Evolutionary conservation across 2,329 filamentous ascomycete species (phyloP), one percentile per base, ranked within the genome.

Genomic region (Xylariaceae sp.): DNA sequence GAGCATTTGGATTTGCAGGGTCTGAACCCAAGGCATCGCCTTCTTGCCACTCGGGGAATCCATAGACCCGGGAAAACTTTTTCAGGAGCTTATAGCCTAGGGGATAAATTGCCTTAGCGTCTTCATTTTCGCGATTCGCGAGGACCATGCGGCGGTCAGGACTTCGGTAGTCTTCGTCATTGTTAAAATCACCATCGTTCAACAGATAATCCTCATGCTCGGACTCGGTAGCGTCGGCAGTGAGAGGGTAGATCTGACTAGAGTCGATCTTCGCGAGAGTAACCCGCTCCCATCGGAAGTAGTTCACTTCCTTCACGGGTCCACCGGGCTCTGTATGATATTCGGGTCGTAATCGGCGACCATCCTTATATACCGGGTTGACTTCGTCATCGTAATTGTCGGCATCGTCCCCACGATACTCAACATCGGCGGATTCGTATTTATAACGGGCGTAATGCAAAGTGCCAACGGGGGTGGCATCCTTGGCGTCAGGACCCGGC

Each of bases 401-500:
- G 37, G 37, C 52, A 8, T 3, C 18, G 4, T 44, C 58, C 10
- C 54, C 37, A 10, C 55, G 50, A 47, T 58, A 52, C 18, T 51
- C 55, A 4, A 47, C 11, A 0, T 18, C 37, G 6, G 42, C 52
- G 10, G 56, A 45, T 34, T 63, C 61, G 9, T 55, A 45, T 44
- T 49, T 53, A 51, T 56, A 63, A 49, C 61, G 44, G 17, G 61
- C 61, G 17, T 47, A 58, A 30, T 63, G 61, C 1, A 63, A 30
- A 35, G 58, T 63, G 10, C 61, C 61, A 17, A 61, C 45, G 18
- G 58, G 61, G 4, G 58, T 47, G 15, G 53, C 55, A 11, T 55
- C 15, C 17, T 48, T 45, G n/a, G 55, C 58, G 3, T 52, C 61
- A 18, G 61, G 61, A 9, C 61, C 61, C 8, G 61, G 61, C 3